Conservation (phyloP, 2,329 filamentous ascomycete species). For the Leptographium flavum region DNA sequence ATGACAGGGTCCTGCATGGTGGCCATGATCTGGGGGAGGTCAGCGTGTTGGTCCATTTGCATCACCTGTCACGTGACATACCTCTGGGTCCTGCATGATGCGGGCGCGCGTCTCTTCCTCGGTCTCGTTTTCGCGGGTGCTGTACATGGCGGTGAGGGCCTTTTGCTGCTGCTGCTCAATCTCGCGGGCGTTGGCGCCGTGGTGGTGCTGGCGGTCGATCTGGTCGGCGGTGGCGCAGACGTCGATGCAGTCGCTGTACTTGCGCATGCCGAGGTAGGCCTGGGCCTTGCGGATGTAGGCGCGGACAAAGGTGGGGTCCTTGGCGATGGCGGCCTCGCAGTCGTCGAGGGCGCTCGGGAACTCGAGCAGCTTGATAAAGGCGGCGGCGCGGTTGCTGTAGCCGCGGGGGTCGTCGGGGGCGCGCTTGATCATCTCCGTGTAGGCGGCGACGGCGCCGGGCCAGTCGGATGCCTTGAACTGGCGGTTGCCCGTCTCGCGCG, state of each 20-base stretch:
- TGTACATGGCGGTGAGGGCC: conserved; percentile 79
- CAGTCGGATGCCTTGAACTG: conserved; percentile 97
- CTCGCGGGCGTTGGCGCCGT: conserved; percentile 70
- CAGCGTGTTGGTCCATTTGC: too few relatives aligned
- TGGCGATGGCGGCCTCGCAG: conserved; percentile 82
- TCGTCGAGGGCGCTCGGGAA: conserved; percentile 90
- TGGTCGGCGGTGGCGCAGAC: conserved; percentile 67
- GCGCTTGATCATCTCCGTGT: conserved; percentile 93
- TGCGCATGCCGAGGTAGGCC: conserved; percentile 91
- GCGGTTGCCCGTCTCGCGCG: conserved; percentile 83
- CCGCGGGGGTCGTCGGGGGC: conserved; percentile 84
- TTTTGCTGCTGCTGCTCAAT: conserved; percentile 93
- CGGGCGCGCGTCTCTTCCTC: conserved; percentile 92
- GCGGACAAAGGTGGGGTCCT: conserved; percentile 81
- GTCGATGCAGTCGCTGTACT: conserved; percentile 91
- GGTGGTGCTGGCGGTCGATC: conserved; percentile 55
- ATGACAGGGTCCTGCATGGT: conserved; percentile 95
- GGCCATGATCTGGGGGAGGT: conserved; percentile 52
- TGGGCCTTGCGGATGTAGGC: conserved; percentile 96
- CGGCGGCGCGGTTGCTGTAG: conserved; percentile 93
- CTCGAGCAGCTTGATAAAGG: conserved; percentile 90
- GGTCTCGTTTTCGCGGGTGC: conserved; percentile 81
- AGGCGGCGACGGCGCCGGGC: conserved; percentile 87
- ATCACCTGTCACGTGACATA: conserved; percentile 32
- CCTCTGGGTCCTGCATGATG: conserved; percentile 80